These are phyloP conservation scores for Ustilaginoidea virens DNA, from an alignment of 2,329 filamentous ascomycete genomes.

Conservation along the genomic window DNA sequence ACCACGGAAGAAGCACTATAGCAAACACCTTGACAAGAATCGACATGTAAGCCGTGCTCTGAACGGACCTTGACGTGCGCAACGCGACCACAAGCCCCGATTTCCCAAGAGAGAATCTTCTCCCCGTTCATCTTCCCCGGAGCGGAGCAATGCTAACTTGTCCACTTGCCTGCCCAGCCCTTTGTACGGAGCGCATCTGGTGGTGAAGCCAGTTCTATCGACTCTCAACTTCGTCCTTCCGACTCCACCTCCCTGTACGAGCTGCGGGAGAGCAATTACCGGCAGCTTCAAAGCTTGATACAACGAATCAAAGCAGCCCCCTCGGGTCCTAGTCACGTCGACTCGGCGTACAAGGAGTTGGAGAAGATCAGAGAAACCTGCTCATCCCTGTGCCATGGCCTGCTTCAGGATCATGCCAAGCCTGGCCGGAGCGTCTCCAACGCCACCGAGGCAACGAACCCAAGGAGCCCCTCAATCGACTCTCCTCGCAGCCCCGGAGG, in stretches of 20 bases:
- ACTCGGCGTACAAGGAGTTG: conserved; percentile 29
- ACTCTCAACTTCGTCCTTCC: conserved; percentile 11
- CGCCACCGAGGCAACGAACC: conserved; percentile 10
- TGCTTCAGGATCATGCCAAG: conserved; percentile 25
- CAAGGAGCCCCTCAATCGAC: conserved; percentile 16
- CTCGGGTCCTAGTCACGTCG: conserved; percentile 20
- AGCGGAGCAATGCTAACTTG: neutral
- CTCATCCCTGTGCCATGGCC: conserved; percentile 21
- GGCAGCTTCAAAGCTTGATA: conserved; percentile 19
- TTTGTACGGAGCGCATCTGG: neutral
- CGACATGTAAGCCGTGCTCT: too few species aligned
- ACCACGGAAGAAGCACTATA: conserved; percentile 1
- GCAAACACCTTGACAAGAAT: too few species aligned
- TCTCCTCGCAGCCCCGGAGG: conserved; percentile 14
- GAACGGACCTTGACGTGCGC: too few species aligned
- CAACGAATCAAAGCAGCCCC: conserved; percentile 20
- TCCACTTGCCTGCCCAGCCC: too few species aligned
- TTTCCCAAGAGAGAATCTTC: too few species aligned
- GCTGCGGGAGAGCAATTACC: conserved; percentile 16
- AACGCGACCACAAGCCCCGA: too few species aligned
- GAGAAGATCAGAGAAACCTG: conserved; percentile 24
- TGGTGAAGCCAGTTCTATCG: conserved; percentile 12
- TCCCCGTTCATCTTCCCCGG: too few species aligned
- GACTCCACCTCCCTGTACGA: conserved; percentile 17
- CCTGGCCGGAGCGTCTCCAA: conserved; percentile 9